A percentile compares a stretch with the other conserved stretches of the same genome.
These are phyloP conservation scores for Obelidium mucronatum DNA, from an alignment of 192 early-diverging fungal genomes.

Conservation along the genomic window DNA sequence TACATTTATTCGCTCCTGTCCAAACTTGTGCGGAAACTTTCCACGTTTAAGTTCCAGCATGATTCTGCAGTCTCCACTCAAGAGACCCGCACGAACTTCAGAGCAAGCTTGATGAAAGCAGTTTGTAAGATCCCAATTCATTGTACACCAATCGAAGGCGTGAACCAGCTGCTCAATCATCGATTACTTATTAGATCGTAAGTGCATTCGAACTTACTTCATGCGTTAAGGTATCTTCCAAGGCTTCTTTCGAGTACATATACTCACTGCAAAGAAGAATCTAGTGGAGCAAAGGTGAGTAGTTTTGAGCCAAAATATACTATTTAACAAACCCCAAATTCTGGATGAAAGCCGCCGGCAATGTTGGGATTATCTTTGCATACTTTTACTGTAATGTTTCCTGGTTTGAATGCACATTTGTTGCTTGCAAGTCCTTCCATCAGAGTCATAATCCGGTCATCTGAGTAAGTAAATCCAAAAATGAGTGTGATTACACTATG, in stretches of 20 bases:
- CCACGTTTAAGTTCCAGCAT: slow-evolving; percentile 17
- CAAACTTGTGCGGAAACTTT: slow-evolving; percentile 8
- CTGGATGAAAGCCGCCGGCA: slow-evolving; percentile 27
- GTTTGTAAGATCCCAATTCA: slow-evolving; percentile 24
- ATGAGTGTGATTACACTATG: too few species aligned
- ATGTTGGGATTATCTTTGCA: slow-evolving; percentile 11
- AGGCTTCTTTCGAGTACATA: background rate
- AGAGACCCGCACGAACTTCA: slow-evolving; percentile 21
- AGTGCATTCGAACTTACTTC: background rate
- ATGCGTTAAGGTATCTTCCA: slow-evolving; percentile 28
- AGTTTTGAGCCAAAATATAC: background rate
- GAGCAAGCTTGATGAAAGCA: slow-evolving; percentile 24
- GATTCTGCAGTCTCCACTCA: slow-evolving; percentile 28
- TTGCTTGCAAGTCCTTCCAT: background rate
- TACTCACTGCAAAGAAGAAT: slow-evolving; percentile 22
- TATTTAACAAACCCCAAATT: slow-evolving; percentile 12
- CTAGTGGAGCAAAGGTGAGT: background rate
- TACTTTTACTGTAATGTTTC: background rate
- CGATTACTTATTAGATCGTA: background rate
- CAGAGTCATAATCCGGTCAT: slow-evolving; percentile 13
- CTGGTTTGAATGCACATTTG: slow-evolving; percentile 22
- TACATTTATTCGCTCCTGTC: slow-evolving; percentile 20
- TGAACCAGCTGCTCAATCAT: slow-evolving; percentile 19
- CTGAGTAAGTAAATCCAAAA: too few species aligned
- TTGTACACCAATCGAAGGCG: slow-evolving; percentile 32